Evolutionary conservation across 306 rosid species (phyloP), one percentile per base, ranked within the genome.

Genomic region (Senna siamea): DNA sequence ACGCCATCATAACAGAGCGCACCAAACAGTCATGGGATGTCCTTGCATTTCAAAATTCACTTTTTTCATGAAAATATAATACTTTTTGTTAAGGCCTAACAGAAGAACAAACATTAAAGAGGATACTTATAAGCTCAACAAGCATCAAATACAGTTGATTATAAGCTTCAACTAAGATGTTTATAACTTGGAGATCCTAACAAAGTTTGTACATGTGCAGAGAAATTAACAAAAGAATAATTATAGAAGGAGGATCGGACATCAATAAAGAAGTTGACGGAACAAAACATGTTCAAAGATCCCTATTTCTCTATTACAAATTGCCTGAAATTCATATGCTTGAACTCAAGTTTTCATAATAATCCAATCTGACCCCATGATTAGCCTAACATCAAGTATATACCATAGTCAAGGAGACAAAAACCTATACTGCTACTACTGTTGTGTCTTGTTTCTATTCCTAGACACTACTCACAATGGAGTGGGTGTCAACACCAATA

Each of bases 281-380:
- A 74, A 54, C 41, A 40, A 53, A 51, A 22, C 5, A 20, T 50
- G 55, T 50, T 15, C 50, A 47, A 51, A 74, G 53, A 46, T 51
- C 43, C 50, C 47, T 12, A 5, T 38, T 18, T 41, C 30, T 62
- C 4, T 4, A 34, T 64, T 15, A n/a, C 66, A 34, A 52, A 64
- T 48, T 20, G 12, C 13, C 70, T 14, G 46, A 65, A 4, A 53
- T 66, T 17, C 26, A 18, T 18, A 17, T 51, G 57, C 6, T 7
- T 23, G 66, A 75, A 22, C 37, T 52, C 66, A 41, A 17, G n/a
- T 38, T 63, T 63, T 51, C 34, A 28, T 18, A 15, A 35, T 18
- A 37, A 30, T 38, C 63, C 70, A 28, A 40, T 75, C 35, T 41
- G 65, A 53, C 37, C 64, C 43, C 58, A 65, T 75, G 20, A 74